Conservation (phyloP, 164 flowering plant species). For the Protea cynaroides region DNA sequence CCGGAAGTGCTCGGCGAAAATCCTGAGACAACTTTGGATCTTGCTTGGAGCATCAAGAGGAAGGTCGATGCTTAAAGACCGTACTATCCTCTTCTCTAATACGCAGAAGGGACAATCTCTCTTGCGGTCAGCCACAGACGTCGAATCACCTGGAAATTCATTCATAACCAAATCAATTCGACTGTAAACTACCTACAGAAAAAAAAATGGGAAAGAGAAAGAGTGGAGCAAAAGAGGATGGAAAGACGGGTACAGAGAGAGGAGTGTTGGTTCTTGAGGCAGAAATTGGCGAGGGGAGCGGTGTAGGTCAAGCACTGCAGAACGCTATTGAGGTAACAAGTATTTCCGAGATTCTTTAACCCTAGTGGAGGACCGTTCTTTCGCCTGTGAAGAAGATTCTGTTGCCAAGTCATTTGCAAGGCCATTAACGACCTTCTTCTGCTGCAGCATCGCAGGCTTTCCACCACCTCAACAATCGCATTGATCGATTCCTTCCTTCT, state of each 20-base stretch:
- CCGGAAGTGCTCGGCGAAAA: slow-evolving; percentile 72
- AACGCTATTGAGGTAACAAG: slow-evolving; percentile 94
- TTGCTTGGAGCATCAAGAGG: slow-evolving; percentile 54
- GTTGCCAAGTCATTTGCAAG: slow-evolving; percentile 82
- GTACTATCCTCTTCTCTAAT: slow-evolving; percentile 61
- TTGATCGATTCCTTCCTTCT: not conserved
- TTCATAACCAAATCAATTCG: too few relatives aligned
- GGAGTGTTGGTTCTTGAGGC: slow-evolving; percentile 63
- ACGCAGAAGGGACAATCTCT: slow-evolving; percentile 84
- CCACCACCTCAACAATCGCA: slow-evolving; percentile 18
- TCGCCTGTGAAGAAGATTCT: slow-evolving; percentile 44
- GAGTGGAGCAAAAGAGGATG: not conserved
- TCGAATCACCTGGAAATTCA: slow-evolving; percentile 35
- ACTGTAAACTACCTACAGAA: too few relatives aligned
- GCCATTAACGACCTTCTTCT: slow-evolving; percentile 42
- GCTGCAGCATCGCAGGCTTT: slow-evolving; percentile 14
- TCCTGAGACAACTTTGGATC: slow-evolving; percentile 55
- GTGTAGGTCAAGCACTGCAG: slow-evolving; percentile 98
- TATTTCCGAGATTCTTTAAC: slow-evolving; percentile 76
- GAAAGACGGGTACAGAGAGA: slow-evolving; percentile 36
- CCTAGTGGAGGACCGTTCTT: slow-evolving; percentile 68
- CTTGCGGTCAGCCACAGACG: slow-evolving; percentile 27
- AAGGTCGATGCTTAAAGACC: slow-evolving; percentile 56
- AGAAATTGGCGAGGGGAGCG: slow-evolving; percentile 93
- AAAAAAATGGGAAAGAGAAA: too few relatives aligned